These are phyloP conservation scores for Cynanchum wilfordii DNA, from an alignment of 257 asterid species.

Conservation along the genomic window DNA sequence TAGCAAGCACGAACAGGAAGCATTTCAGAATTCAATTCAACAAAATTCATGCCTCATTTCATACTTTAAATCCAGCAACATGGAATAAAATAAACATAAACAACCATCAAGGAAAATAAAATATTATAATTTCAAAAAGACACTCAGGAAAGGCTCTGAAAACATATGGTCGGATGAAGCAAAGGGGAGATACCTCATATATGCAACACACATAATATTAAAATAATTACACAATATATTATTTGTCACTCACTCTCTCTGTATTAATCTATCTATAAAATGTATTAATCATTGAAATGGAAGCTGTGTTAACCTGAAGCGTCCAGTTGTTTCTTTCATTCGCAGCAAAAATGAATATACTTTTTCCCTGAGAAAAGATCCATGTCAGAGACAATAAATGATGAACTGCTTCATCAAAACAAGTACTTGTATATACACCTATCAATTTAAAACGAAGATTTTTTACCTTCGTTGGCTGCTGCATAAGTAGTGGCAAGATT, in stretches of 20 bases:
- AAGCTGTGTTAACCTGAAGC: conserved; percentile 54
- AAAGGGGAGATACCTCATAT: neutral
- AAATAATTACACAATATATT: too few species aligned
- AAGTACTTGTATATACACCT: conserved; percentile 39
- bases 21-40: too few species aligned
- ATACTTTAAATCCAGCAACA: neutral
- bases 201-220: neutral
- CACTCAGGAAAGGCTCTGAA: neutral
- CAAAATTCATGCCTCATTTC: conserved; percentile 97
- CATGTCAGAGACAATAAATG: conserved; percentile 5
- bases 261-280: neutral
- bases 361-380: conserved; percentile 41
- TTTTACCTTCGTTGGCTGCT: conserved; percentile 73
- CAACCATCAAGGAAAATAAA: neutral
- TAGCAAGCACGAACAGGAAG: conserved; percentile 97
- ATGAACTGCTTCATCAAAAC: neutral
- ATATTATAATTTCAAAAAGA: neutral
- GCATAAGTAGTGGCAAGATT: conserved; percentile 96
- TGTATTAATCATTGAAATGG: neutral
- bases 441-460: conserved; percentile 67
- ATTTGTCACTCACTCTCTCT: neutral
- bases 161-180: neutral
- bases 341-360: conserved; percentile 53
- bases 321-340: conserved; percentile 82
- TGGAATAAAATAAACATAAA: neutral